phyloP scores from a whole-genome alignment of 2,329 filamentous ascomycete species.

The Trichoderma afroharzianum region DNA sequence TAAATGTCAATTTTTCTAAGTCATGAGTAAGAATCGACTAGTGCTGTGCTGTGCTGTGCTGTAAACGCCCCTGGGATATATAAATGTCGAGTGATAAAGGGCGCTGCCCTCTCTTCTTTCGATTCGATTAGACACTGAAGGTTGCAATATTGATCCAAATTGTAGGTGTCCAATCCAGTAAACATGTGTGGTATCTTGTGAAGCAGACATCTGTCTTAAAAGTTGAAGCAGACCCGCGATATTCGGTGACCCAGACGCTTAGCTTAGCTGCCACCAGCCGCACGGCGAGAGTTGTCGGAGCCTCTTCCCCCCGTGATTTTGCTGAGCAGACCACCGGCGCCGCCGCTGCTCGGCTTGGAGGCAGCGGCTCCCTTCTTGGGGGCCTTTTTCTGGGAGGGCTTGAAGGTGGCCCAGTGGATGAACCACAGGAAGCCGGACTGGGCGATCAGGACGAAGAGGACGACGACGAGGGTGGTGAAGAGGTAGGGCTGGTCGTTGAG shows the following conservation, averaged over 20 bases:
- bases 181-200: not conserved
- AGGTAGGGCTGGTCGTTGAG: conserved; percentile 60
- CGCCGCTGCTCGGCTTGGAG: not conserved
- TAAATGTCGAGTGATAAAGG: not conserved
- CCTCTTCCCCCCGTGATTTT: not conserved
- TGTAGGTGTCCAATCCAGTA: not conserved
- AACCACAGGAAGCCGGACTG: conserved; percentile 51
- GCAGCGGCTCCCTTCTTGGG: conserved; percentile 39
- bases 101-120: not conserved
- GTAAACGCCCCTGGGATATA: not conserved
- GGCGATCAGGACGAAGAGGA: conserved; percentile 46
- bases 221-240: not conserved
- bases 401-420: conserved; percentile 58
- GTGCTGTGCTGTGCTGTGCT: conserved; percentile 11
- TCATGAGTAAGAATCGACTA: not conserved
- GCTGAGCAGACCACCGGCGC: not conserved
- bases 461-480: conserved; percentile 55
- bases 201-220: not conserved
- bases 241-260: not conserved
- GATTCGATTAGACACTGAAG: not conserved
- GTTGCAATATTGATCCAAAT: not conserved
- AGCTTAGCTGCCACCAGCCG: not conserved
- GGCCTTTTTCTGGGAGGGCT: conserved; percentile 52
- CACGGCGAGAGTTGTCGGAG: conserved; percentile 1
- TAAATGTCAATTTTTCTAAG: not conserved